Base-by-base conservation (phyloP, 345 rosid genomes). In the Populus simonii region DNA sequence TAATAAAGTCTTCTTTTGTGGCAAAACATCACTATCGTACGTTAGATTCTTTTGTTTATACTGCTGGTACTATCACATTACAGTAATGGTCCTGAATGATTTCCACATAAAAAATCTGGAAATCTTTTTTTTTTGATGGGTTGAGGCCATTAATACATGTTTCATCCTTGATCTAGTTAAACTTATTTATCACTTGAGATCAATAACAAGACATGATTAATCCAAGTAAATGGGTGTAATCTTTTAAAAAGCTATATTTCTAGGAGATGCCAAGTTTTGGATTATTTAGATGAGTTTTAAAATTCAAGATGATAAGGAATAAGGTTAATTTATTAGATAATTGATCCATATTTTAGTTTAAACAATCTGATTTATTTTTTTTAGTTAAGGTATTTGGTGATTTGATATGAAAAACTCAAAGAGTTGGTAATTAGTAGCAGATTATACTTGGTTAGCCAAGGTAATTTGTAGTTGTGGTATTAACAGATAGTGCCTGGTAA, bases 401-500 rank as follows among this genome's bases (percentile, higher is more conserved):
- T 4, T 33, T 33, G 5, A 33, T 33, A 33, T 33, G 5, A 33
- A 33, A 33, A 3, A 33, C 0, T 33, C 5, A 33, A 0, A 4
- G 5, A 33, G 0, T 4, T 33, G 0, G 0, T 33, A 33, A 33
- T 0, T 5, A 0, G 1, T 4, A 33, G 6, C 36, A 4, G 0
- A 33, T 33, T 0, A 33, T 33, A 33, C 5, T 33, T 33, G 5
- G 1, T 33, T 33, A 4, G 6, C 6, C 0, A 33, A 33, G 1
- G 0, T 33, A 0, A 33, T 0, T 0, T 1, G 4, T 33, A 33
- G 0, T 33, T 33, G 1, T 33, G 1, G 0, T 33, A 33, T 4
- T 33, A 33, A 33, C 5, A 33, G 0, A 33, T 33, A 33, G 5
- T 33, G 35, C 0, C 5, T 33, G 0, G 0, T 33, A 33, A 33